Percentiles rank a stretch among this genome's conserved stretches.
phyloP scores from a whole-genome alignment of 2,329 filamentous ascomycete genomes.

The Arthrobotrys entomopaga region DNA sequence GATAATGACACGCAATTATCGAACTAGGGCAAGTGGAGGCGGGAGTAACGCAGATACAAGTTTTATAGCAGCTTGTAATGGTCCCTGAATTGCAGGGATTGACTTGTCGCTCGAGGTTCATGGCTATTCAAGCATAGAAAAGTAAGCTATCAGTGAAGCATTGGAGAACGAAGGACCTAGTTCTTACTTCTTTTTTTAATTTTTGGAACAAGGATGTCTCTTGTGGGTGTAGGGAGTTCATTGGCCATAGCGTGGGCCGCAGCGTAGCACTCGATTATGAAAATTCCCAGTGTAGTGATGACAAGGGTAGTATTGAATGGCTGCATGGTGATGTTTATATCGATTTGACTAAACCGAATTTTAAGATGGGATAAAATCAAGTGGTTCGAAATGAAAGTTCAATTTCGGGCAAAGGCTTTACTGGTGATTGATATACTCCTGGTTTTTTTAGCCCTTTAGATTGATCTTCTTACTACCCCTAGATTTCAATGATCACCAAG shows the following conservation, averaged over 20 bases:
- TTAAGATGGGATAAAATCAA: too few species aligned
- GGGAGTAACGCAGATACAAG: constrained; percentile 11
- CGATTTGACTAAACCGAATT: too few species aligned
- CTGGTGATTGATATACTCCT: too few species aligned
- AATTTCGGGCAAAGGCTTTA: too few species aligned
- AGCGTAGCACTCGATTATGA: neutral
- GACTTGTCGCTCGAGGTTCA: constrained; percentile 11
- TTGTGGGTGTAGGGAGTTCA: neutral
- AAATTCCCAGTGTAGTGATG: neutral
- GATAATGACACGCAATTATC: constrained; percentile 24
- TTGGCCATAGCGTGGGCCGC: neutral
- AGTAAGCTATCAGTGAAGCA: neutral
- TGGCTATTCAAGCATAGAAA: neutral
- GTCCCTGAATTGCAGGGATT: constrained; percentile 9
- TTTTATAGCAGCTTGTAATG: constrained; percentile 36
- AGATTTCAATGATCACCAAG: too few species aligned
- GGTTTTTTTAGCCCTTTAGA: too few species aligned
- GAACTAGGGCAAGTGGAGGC: neutral
- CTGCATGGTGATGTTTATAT: neutral
- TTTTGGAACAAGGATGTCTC: neutral
- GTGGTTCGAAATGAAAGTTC: too few species aligned
- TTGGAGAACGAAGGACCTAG: too few species aligned
- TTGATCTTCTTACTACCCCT: too few species aligned
- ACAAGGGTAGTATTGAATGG: neutral
- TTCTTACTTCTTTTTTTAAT: constrained; percentile 7